Conservation (phyloP, 169 alveolate genomes). For the Toxoplasma gondii region DNA sequence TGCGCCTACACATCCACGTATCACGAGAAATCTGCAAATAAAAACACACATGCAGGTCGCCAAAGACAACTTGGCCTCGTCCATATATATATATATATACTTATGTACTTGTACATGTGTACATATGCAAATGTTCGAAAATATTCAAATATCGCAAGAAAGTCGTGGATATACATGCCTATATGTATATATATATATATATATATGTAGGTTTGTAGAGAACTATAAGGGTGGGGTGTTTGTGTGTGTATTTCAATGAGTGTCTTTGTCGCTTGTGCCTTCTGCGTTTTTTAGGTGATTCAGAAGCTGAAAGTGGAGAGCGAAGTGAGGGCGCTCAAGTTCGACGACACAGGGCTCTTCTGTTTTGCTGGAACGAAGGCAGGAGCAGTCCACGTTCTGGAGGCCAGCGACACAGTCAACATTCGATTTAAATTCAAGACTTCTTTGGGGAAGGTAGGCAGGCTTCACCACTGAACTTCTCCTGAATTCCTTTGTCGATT, state of each 20-base stretch:
- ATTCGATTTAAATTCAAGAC: constrained; percentile 69
- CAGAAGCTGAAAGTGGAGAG: constrained; percentile 65
- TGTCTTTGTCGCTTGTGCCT: not conserved
- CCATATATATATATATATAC: not conserved
- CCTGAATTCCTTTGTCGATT: no score
- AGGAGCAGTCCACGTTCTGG: constrained; percentile 44
- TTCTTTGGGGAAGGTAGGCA: constrained; percentile 20
- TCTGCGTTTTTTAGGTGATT: constrained; percentile 9
- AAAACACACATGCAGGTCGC: no score
- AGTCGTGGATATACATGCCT: not conserved
- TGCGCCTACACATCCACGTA: no score
- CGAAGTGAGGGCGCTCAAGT: constrained; percentile 71
- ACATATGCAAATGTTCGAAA: not conserved
- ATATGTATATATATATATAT: not conserved
- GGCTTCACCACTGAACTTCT: no score
- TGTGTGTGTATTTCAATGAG: not conserved
- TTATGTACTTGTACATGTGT: not conserved
- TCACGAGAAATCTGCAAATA: no score
- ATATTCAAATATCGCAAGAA: not conserved
- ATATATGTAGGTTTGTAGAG: not conserved
- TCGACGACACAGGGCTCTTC: constrained; percentile 75
- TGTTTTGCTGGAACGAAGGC: constrained; percentile 68
- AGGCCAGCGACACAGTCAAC: constrained; percentile 68
- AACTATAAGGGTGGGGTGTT: no score
- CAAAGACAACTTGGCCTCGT: no score